Conservation (phyloP, 2,329 filamentous ascomycete species). For the Aspergillus bombycis region DNA sequence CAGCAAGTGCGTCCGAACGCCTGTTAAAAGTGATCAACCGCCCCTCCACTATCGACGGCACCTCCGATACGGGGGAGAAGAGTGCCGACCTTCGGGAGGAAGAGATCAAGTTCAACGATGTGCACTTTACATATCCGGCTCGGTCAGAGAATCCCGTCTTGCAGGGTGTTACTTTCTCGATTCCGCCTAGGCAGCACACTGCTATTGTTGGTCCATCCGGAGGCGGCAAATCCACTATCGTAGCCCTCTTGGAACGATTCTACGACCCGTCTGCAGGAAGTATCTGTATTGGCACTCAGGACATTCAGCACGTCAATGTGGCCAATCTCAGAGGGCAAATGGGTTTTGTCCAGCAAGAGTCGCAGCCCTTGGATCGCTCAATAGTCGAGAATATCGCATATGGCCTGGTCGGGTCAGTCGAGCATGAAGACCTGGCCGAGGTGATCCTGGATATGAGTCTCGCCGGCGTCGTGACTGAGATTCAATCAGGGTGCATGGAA, state of each 20-base stretch:
- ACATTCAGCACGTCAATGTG: constrained; percentile 38
- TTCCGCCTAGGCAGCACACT: constrained; percentile 42
- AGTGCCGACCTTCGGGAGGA: constrained; percentile 22
- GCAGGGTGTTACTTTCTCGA: constrained; percentile 33
- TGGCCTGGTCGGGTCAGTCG: constrained; percentile 47
- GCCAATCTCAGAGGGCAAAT: constrained; percentile 38
- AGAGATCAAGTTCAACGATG: constrained; percentile 35
- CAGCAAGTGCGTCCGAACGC: constrained; percentile 58
- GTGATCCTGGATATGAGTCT: constrained; percentile 32
- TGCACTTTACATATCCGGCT: constrained; percentile 43
- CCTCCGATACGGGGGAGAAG: constrained; percentile 29
- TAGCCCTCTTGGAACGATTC: constrained; percentile 40
- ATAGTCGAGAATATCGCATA: constrained; percentile 59
- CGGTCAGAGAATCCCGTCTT: constrained; percentile 39
- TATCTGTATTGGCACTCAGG: constrained; percentile 33
- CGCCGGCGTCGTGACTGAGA: constrained; percentile 26
- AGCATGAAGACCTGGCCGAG: constrained; percentile 28
- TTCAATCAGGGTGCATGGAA: constrained; percentile 28
- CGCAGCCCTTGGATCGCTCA: constrained; percentile 54
- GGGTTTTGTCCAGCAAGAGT: constrained; percentile 55
- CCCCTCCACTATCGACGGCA: constrained; percentile 51
- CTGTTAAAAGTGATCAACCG: constrained; percentile 62
- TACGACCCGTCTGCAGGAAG: constrained; percentile 39
- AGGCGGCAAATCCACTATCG: constrained; percentile 56
- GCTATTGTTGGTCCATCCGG: constrained; percentile 55